These are phyloP conservation scores for Sabuloglossum arenarium DNA, from an alignment of 495 filamentous ascomycete genomes.

Conservation along the genomic window DNA sequence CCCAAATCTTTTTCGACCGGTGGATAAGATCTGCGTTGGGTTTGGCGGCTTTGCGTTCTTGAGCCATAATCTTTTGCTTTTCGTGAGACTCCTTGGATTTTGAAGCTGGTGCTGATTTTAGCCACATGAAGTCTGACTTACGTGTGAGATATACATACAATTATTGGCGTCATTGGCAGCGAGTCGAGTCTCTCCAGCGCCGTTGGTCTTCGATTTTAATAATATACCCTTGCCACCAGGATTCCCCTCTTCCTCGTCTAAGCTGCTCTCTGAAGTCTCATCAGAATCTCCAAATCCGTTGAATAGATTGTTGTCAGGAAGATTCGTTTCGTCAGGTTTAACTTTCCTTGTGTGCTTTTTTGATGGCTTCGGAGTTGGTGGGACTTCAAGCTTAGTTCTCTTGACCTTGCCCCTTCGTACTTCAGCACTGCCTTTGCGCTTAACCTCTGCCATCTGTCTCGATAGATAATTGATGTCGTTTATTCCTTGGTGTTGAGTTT, in stretches of 20 bases:
- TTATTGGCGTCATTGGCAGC: background rate
- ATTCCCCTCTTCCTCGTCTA: background rate
- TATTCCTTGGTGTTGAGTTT: too few relatives aligned
- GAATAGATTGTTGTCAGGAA: background rate
- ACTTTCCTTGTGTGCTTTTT: background rate
- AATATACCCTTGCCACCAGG: background rate
- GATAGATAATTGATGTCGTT: too few relatives aligned
- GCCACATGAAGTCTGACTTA: background rate
- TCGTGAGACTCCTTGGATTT: conserved; percentile 65
- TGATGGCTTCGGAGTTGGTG: background rate
- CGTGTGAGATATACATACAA: background rate
- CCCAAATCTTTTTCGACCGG: conserved; percentile 94
- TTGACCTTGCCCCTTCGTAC: background rate
- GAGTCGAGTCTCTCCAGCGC: background rate
- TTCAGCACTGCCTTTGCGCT: background rate
- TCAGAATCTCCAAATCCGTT: background rate
- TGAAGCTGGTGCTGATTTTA: conserved; percentile 3
- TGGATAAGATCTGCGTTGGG: conserved; percentile 75
- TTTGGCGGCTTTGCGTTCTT: conserved; percentile 80
- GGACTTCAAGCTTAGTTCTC: background rate
- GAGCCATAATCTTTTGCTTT: conserved; percentile 74
- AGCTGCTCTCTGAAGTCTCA: background rate
- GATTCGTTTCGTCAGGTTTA: background rate
- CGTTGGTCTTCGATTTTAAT: background rate
- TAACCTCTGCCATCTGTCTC: background rate